A percentile compares a stretch with the other conserved stretches of the same genome.
These are phyloP conservation scores for Rhexocercosporidium sp. DNA, from an alignment of 2,329 filamentous ascomycete genomes.

Conservation along the genomic window DNA sequence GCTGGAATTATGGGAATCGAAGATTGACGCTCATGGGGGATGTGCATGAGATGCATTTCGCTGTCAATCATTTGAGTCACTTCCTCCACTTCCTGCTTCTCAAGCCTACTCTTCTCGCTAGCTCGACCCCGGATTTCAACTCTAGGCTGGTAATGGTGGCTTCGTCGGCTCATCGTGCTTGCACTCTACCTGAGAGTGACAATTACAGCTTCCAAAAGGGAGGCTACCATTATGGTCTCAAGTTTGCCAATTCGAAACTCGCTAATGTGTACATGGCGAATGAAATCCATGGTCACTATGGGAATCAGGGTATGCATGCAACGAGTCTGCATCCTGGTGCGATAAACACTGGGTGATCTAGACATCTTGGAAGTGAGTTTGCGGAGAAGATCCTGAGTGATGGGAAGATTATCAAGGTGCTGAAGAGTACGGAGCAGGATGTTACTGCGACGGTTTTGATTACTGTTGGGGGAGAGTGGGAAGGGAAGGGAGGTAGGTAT, in stretches of 20 bases:
- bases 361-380: too few relatives aligned
- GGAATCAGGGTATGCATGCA: too few relatives aligned
- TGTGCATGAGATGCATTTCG: conserved; percentile 57
- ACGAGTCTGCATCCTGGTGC: too few relatives aligned
- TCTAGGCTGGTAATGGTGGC: conserved; percentile 47
- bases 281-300: too few relatives aligned
- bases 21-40: conserved; percentile 47
- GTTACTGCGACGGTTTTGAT: conserved; percentile 50
- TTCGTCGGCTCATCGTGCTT: conserved; percentile 45
- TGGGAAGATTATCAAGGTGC: conserved; percentile 34
- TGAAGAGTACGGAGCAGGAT: conserved; percentile 46
- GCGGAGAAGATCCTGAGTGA: too few relatives aligned
- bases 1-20: conserved; percentile 33
- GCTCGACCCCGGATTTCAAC: conserved; percentile 38
- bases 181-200: conserved; percentile 41
- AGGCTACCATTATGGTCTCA: too few relatives aligned
- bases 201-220: conserved; percentile 49
- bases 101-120: conserved; percentile 48
- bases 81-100: conserved; percentile 59
- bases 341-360: too few relatives aligned
- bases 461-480: conserved; percentile 46
- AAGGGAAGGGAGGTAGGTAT: conserved; percentile 46
- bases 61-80: conserved; percentile 59
- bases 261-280: too few relatives aligned
- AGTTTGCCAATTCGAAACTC: too few relatives aligned